A percentile compares a stretch with the other conserved stretches of the same genome.
Conservation (phyloP, 495 filamentous ascomycete species). For the Lasiosphaeria ovina region DNA sequence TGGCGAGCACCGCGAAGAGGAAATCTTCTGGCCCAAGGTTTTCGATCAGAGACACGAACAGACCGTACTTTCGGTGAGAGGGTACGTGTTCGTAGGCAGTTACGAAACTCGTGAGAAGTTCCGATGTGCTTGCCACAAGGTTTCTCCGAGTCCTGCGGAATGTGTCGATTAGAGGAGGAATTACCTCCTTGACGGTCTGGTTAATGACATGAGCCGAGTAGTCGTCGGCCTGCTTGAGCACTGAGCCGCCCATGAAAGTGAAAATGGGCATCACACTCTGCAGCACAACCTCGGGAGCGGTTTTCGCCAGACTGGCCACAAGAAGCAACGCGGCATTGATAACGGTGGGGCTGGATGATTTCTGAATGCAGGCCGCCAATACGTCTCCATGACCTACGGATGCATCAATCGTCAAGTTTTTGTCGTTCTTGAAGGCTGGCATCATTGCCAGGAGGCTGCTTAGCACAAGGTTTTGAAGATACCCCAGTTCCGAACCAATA, state of each 20-base stretch:
- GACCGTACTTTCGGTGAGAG: conserved; percentile 69
- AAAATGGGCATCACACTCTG: conserved; percentile 99
- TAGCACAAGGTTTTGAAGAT: conserved; percentile 77
- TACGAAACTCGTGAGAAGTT: conserved; percentile 86
- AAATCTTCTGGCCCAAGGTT: conserved; percentile 83
- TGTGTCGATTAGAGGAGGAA: conserved; percentile 85
- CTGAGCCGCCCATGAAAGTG: conserved; percentile 90
- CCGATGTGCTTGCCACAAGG: conserved; percentile 73
- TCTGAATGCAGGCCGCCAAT: conserved; percentile 86
- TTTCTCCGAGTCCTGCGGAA: conserved; percentile 74
- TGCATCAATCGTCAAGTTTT: conserved; percentile 64
- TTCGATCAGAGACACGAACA: conserved; percentile 78
- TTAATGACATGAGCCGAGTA: conserved; percentile 93
- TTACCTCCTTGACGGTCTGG: conserved; percentile 82
- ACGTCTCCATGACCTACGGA: conserved; percentile 78
- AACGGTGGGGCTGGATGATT: conserved; percentile 81
- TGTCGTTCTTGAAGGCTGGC: conserved; percentile 61
- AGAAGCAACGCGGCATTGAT: conserved; percentile 91
- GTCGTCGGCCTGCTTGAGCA: conserved; percentile 86
- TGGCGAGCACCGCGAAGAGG: conserved; percentile 66
- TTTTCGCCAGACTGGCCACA: conserved; percentile 75
- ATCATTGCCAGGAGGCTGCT: conserved; percentile 76
- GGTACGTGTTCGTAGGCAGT: conserved; percentile 95
- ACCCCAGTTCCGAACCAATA: conserved; percentile 73
- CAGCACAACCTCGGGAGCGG: conserved; percentile 82